Conservation (phyloP, 2,329 filamentous ascomycete species). For the Sclerotinia nivalis region DNA sequence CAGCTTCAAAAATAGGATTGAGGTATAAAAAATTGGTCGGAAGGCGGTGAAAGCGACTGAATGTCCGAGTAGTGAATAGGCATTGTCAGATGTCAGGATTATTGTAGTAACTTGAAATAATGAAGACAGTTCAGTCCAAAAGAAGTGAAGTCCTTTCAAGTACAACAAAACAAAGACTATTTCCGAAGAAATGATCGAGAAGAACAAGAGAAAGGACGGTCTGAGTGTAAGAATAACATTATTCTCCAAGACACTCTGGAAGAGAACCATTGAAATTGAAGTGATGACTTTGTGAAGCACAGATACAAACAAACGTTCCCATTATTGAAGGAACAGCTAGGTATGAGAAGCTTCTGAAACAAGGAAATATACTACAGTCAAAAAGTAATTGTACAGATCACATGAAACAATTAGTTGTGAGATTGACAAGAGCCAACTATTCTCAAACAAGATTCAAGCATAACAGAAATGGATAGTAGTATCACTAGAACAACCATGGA, state of each 20-base stretch:
- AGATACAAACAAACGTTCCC: background rate
- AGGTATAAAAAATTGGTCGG: background rate
- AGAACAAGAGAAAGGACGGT: background rate
- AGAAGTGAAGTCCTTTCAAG: too few relatives aligned
- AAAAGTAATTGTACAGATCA: background rate
- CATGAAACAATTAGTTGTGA: background rate
- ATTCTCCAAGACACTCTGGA: too few relatives aligned
- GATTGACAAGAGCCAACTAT: background rate
- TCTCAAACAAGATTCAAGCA: background rate
- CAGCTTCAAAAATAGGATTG: background rate
- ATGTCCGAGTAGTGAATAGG: background rate
- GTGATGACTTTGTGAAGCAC: background rate
- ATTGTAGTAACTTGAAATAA: background rate
- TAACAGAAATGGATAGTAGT: background rate
- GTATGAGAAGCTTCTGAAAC: background rate
- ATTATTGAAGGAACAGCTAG: background rate
- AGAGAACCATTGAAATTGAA: too few relatives aligned
- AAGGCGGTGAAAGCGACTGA: background rate
- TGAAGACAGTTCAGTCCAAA: background rate
- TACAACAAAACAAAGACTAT: background rate
- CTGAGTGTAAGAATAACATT: background rate
- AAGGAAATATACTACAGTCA: fast-evolving
- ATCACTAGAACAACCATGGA: background rate
- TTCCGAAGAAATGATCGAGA: background rate
- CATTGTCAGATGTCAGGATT: background rate